phyloP scores from a whole-genome alignment of 73 alveolate genomes.

The Tetrahymena elliotti region DNA sequence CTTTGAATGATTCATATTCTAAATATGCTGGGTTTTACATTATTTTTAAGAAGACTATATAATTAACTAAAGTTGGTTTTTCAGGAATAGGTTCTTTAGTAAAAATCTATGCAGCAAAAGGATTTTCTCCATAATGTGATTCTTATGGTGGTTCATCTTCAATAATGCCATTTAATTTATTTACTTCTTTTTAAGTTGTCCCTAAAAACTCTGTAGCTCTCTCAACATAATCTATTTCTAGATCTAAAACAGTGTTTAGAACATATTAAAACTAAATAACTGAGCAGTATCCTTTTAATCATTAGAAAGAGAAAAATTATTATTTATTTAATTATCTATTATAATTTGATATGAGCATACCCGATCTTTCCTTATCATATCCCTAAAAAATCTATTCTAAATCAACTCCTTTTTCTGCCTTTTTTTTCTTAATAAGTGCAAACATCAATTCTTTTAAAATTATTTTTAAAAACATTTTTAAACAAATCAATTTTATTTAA shows the following conservation, averaged over 20 bases:
- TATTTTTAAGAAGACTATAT: not conserved
- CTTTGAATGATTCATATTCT: not conserved
- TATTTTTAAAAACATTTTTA: too few relatives aligned
- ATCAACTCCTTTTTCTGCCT: not conserved
- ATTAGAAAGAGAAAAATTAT: not conserved
- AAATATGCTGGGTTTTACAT: not conserved
- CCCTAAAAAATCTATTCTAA: not conserved
- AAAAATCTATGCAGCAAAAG: not conserved
- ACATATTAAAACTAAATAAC: not conserved
- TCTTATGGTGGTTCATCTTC: not conserved
- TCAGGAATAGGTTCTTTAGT: not conserved
- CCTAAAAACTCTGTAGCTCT: not conserved
- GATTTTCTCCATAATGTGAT: not conserved
- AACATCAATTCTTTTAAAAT: not conserved
- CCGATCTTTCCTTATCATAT: not conserved
- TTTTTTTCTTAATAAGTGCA: not conserved
- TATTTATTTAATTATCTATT: not conserved
- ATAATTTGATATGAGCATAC: not conserved
- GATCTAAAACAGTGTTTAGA: not conserved
- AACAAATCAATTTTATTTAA: too few relatives aligned
- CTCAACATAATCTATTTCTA: not conserved
- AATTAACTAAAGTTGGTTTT: not conserved
- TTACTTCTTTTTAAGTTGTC: not conserved
- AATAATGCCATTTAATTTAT: not conserved
- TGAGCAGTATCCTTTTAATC: not conserved